Base-by-base conservation (phyloP, 345 rosid species). In the Mangifera indica region DNA sequence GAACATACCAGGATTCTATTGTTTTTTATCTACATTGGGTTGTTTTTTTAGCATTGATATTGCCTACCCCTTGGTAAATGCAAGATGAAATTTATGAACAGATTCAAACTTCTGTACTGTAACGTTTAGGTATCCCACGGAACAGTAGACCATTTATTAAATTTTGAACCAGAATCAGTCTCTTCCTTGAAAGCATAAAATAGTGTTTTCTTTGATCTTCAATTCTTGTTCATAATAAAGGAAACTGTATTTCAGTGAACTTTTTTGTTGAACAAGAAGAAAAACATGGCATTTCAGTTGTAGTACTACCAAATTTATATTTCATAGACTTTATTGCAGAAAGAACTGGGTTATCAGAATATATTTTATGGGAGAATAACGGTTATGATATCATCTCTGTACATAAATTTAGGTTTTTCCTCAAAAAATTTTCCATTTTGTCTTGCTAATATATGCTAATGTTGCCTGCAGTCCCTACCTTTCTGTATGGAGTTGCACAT, bases 401-500 rank as follows among this genome's bases (percentile, higher is more conserved):
- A 5, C 13, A 37, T 3, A n/a, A 24, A 32, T 42, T 49, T 42
- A 46, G 7, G 10, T 45, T 46, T 24, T 63, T n/a, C 49, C 45
- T 22, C 20, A 32, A 11, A 40, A 60, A 59, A 34, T 14, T 66
- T 37, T 48, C 9, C n/a, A 20, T 32, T 64, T 24, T 17, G 7
- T 59, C 9, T 56, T 69, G 71, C 74, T 80, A 51, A 80, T 74
- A 59, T 49, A 72, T 69, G 40, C 62, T 26, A 18, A 52, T 66
- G 37, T 70, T 70, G 63, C 72, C 54, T 89, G 84, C 90, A 90
- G 96, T 90, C 53, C 96, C 98, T 25, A 78, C 95, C 24, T 94
- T 82, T 76, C 79, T 89, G 2, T 92, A 92, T 74, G 97, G 98
- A 78, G 93, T 88, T 44, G 89, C 97, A 53, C 81, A 68, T 40